Evolutionary conservation across 495 filamentous ascomycete genomes (phyloP).

Genomic region (Cenococcum geophilum): DNA sequence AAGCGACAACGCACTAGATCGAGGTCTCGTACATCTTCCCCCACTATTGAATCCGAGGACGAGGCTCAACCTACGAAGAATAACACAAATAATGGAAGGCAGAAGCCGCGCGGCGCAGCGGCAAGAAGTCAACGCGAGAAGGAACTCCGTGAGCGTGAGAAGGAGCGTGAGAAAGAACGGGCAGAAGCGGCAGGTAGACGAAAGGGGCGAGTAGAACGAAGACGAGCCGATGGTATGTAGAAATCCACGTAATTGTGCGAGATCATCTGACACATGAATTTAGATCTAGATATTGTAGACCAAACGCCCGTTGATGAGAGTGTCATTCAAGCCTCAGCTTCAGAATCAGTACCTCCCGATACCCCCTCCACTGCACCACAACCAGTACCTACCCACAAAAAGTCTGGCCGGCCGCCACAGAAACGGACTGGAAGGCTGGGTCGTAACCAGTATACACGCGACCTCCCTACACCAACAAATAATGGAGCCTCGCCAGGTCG

Average conservation of each 20-base stretch:
- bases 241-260: conserved; percentile 5
- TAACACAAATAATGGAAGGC: conserved; percentile 46
- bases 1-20: conserved; percentile 74
- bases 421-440: conserved; percentile 62
- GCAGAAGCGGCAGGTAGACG: conserved; percentile 65
- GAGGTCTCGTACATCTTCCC: conserved; percentile 51
- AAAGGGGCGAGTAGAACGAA: conserved; percentile 66
- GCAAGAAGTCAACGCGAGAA: conserved; percentile 66
- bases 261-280: conserved; percentile 27
- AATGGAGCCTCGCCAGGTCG: conserved; percentile 22
- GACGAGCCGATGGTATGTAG: conserved; percentile 67
- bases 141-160: conserved; percentile 57
- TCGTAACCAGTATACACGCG: conserved; percentile 80
- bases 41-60: conserved; percentile 63
- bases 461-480: conserved; percentile 48
- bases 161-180: conserved; percentile 60
- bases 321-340: conserved; percentile 11
- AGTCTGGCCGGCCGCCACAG: conserved; percentile 60
- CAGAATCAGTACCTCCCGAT: conserved; percentile 22
- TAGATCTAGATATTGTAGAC: conserved; percentile 12
- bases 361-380: conserved; percentile 21
- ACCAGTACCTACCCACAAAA: conserved; percentile 48
- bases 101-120: conserved; percentile 59
- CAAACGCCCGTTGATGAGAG: conserved; percentile 25
- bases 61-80: conserved; percentile 44